Evolutionary conservation across 2,329 filamentous ascomycete genomes (phyloP), one percentile per base, ranked within the genome.

Genomic region (Diaporthe citriasiana): DNA sequence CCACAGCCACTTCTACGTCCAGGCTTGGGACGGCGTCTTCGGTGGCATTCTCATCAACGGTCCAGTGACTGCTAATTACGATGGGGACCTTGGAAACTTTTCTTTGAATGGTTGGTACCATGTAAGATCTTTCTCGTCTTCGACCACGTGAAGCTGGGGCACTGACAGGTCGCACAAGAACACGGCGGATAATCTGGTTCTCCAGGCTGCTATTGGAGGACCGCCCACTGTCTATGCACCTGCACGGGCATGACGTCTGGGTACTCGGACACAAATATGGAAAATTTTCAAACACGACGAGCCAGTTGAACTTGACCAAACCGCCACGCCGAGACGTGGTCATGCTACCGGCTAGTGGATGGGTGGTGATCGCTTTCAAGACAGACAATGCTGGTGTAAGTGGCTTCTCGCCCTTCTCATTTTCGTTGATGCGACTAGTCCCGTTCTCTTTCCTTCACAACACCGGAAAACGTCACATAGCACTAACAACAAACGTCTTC

Each of bases 1-100:
- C 70, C 91, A 93, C 79, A 89, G 87, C 1, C 90, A 92, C 78
- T 89, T 89, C 77, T 83, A 83, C 4, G 78, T 85, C 0, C 84
- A 86, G 71, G 81, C 82, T 0, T 86, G 82, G 80, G 85, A 91
- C 72, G 91, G 91, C 0, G 81, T 92, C 0, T 83, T 88, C 30
- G 91, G 91, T 0, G 86, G 85, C 4, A 88, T 93, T 51, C 81
- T 92, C 25, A 89, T 92, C 76, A 85, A 92, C 65, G 91, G 90
- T 0, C 90, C 90, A 0, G 85, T 86, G 0, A 87, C 87, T 4
- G 83, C 85, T 13, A 85, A 90, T 77, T 92, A 92, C 76, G 90
- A 93, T 73, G 85, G 88, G 66, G 92, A 93, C 77, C 82, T 92
- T 0, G 91, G 92, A 2, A 81, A 86, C 17, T 77, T 92, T 0